Conservation (phyloP, 306 rosid species). For the Corylus americana region DNA sequence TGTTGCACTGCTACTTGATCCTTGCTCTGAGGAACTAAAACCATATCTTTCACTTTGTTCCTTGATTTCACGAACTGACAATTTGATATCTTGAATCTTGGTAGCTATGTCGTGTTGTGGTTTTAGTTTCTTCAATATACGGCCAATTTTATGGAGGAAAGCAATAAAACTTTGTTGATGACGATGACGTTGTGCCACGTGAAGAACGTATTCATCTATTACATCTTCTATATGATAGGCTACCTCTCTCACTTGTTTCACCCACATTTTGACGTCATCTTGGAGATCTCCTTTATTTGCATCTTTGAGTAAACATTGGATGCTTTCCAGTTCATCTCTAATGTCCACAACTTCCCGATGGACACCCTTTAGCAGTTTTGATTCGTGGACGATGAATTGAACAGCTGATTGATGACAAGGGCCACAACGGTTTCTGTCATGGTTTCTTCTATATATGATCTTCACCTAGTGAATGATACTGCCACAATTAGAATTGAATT, state of each 20-base stretch:
- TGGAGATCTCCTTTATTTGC: neutral
- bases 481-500: too few relatives aligned
- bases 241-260: neutral
- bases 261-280: neutral
- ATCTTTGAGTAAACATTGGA: conserved; percentile 11
- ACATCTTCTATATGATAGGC: conserved; percentile 12
- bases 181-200: neutral
- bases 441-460: neutral
- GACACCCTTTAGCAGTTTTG: neutral
- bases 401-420: conserved; percentile 1
- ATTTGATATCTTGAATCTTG: neutral
- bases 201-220: conserved; percentile 1
- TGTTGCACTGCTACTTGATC: neutral
- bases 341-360: neutral
- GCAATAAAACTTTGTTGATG: neutral
- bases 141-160: neutral
- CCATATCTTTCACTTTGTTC: conserved; percentile 1
- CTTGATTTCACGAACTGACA: neutral
- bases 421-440: conserved; percentile 10
- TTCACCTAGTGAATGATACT: neutral
- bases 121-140: neutral
- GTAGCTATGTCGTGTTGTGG: neutral
- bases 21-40: neutral
- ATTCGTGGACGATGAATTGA: conserved; percentile 13
- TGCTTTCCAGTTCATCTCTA: conserved; percentile 3